Base-by-base conservation (phyloP, 2,329 filamentous ascomycete species). In the Neonectria neomacrospora region DNA sequence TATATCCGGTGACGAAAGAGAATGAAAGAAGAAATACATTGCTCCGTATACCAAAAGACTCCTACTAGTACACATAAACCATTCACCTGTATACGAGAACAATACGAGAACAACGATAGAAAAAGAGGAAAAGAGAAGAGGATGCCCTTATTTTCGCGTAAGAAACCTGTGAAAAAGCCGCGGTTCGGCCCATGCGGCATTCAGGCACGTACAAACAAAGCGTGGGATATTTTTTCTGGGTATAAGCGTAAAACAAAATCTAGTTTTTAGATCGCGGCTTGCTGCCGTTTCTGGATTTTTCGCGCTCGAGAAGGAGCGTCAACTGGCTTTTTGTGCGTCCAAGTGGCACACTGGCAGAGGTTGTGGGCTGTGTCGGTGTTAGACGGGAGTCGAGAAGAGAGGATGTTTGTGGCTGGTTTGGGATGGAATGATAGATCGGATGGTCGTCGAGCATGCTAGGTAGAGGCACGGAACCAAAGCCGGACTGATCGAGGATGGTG, bases 281-380 rank as follows among this genome's bases (percentile, higher is more conserved):
- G 18, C 76, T 75, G 18, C 69, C 69, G 41, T 65, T 73, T 51
- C 77, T 74, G 14, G 75, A 76, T 68, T 82, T 85, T 65, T 86
- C 85, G 37, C 83, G 82, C 67, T 88, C 85, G 20, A 89, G 78
- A 1, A 90, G 77, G 4, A 89, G 76, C 10, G 83, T 85, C 28
- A 90, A 77, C 71, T 89, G 86, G 68, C 86, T 89, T 74, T 84
- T 87, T n/a, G 86, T 85, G 61, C 86, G 80, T n/a, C 80, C 85
- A 52, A 89, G 77, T 4, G 83, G 84, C 8, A 86, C 78, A 14
- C 76, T 76, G 26, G 82, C 76, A 14, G 79, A 77, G 11, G 79
- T 74, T 45, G 79, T 83, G 5, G 83, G 84, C 58, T 80, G 81
- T 1, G 85, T 87, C 23, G 85, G 85, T 5, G 79, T 80, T 59